phyloP scores from a whole-genome alignment of 169 alveolate species.

The Plasmodium relictum region DNA sequence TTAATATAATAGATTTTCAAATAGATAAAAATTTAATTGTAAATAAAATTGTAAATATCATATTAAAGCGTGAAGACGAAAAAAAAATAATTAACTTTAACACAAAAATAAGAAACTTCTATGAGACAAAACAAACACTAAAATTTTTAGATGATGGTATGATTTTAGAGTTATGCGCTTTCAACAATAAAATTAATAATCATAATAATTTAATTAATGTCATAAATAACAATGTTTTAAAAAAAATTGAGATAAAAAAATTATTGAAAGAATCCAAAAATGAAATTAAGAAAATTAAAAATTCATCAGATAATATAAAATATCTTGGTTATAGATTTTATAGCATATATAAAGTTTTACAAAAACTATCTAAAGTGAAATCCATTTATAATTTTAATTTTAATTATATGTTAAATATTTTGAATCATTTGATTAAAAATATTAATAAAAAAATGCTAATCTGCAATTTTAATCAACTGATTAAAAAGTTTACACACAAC shows the following conservation, averaged over 20 bases:
- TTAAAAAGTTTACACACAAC: constrained; percentile 69
- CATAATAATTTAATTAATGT: constrained; percentile 45
- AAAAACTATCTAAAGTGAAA: constrained; percentile 24
- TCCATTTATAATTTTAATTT: constrained; percentile 37
- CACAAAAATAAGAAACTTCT: constrained; percentile 65
- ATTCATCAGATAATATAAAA: constrained; percentile 57
- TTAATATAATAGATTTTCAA: constrained; percentile 59
- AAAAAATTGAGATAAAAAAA: constrained; percentile 74
- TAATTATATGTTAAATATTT: constrained; percentile 65
- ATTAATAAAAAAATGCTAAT: constrained; percentile 73
- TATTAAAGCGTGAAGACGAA: constrained; percentile 68
- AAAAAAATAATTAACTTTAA: constrained; percentile 55
- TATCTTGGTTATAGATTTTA: constrained; percentile 53
- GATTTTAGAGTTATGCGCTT: constrained; percentile 62
- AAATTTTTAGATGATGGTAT: constrained; percentile 74
- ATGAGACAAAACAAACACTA: constrained; percentile 72
- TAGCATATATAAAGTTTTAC: constrained; percentile 60
- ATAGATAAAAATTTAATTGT: constrained; percentile 56
- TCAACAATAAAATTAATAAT: constrained; percentile 26
- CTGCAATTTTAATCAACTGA: constrained; percentile 68
- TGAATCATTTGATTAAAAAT: constrained; percentile 53
- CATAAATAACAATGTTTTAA: constrained; percentile 48
- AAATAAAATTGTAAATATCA: constrained; percentile 47
- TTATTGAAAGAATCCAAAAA: constrained; percentile 68
- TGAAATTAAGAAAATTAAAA: constrained; percentile 61